Evolutionary conservation across 495 filamentous ascomycete species (phyloP), one percentile per base, ranked within the genome.

Genomic region (Podospora tetraspora): DNA sequence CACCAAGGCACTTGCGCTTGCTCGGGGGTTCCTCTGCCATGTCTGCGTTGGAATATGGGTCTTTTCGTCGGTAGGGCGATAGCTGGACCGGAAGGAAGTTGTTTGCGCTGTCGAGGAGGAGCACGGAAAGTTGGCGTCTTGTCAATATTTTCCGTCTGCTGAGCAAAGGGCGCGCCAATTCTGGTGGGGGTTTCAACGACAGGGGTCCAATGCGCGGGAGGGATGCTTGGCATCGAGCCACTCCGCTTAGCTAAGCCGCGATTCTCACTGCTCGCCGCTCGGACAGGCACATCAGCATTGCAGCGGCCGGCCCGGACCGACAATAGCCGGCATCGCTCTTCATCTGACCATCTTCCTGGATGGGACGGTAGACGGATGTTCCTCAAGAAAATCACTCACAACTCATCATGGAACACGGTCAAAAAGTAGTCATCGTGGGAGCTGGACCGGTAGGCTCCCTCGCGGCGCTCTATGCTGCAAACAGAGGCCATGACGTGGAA

Each of bases 371-470:
- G 37, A 19, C 37, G 37, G 16, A 52, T 52, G 7, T 52, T n/a
- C 6, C 16, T 52, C 43, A 52, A 52, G 34, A 52, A 52, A 52
- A 52, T 52, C 19, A n/a, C 43, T n/a, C 43, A 52, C 43, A 59
- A 19, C 3, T 23, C n/a, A 52, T 16, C 4, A 76, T 75, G 73
- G 70, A 61, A 9, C 57, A 56, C 24, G 73, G 66, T 64, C 86
- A 94, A 72, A 97, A 92, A 79, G 86, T 91, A 57, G 83, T 97
- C 9, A 85, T 98, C 29, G 86, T 97, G 29, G 95, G 95, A 32
- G 95, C 93, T 30, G 95, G 95, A 1, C 95, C 95, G 0, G 95
- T 98, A 16, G 95, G 95, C 3, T 91, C 94, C 10, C 83, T 99
- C 27, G 92, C 94, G 9, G 95, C 93, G 21, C 81, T 99, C 12